Percentiles rank a stretch among this genome's conserved stretches.
Evolutionary conservation across 345 rosid species (phyloP).

Genomic region (Bruguiera gymnorhiza): DNA sequence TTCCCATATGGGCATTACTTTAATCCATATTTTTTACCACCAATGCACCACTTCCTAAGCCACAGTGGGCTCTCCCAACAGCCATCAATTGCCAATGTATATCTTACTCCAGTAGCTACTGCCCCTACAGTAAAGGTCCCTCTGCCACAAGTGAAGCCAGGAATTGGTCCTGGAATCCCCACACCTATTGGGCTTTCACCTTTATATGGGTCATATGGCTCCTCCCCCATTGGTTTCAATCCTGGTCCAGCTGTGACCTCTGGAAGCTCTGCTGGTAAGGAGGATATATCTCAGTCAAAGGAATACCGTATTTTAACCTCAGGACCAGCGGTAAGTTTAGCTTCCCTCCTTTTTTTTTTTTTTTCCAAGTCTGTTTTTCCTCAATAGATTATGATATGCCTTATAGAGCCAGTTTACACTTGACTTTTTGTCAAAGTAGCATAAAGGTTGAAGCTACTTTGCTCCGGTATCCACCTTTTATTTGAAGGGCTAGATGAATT

Average conservation of each 20-base stretch:
- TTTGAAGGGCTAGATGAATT: too few species aligned
- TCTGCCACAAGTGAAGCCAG: slow-evolving; percentile 48
- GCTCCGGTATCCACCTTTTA: too few species aligned
- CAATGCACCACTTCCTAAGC: slow-evolving; percentile 56
- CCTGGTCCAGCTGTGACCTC: slow-evolving; percentile 46
- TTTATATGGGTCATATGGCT: slow-evolving; percentile 42
- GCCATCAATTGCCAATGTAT: slow-evolving; percentile 46
- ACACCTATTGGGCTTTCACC: slow-evolving; percentile 43
- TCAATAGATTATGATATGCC: not conserved
- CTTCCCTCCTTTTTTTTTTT: not conserved
- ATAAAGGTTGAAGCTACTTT: too few species aligned
- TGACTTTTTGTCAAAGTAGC: too few species aligned
- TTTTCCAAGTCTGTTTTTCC: not conserved
- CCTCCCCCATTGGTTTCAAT: slow-evolving; percentile 38
- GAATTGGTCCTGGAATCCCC: slow-evolving; percentile 38
- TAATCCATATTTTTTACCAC: slow-evolving; percentile 56
- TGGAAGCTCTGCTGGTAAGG: slow-evolving; percentile 43
- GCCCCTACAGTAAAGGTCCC: slow-evolving; percentile 55
- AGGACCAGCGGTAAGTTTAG: slow-evolving; percentile 54
- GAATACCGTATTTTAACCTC: slow-evolving; percentile 48
- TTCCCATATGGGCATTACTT: slow-evolving; percentile 61
- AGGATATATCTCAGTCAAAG: slow-evolving; percentile 57
- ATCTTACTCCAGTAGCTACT: slow-evolving; percentile 16
- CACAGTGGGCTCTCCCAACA: slow-evolving; percentile 68
- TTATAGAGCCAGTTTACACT: too few species aligned